These are phyloP conservation scores for Fraxinus velutina DNA, from an alignment of 305 asterid species.

Conservation along the genomic window DNA sequence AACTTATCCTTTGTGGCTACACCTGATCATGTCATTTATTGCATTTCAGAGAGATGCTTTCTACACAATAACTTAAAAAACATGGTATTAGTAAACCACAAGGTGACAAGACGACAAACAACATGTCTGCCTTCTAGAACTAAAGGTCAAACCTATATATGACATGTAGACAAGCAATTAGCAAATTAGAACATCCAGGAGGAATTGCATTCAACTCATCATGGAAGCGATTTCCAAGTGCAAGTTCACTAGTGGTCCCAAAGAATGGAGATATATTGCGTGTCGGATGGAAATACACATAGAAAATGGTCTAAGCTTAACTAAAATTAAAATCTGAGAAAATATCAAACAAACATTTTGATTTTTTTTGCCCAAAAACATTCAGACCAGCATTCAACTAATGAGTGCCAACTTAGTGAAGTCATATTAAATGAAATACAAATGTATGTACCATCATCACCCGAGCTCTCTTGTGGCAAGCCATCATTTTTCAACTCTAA, in stretches of 20 bases:
- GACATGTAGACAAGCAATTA: background rate
- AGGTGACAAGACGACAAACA: background rate
- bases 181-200: background rate
- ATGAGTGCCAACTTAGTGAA: slow-evolving; percentile 4
- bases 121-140: background rate
- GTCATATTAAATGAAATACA: background rate
- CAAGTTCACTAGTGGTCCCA: background rate
- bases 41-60: background rate
- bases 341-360: background rate
- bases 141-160: background rate
- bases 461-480: slow-evolving; percentile 30
- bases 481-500: slow-evolving; percentile 30
- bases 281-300: background rate
- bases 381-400: slow-evolving; percentile 6
- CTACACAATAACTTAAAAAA: background rate
- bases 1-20: background rate
- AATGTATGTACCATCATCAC: slow-evolving; percentile 48
- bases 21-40: background rate
- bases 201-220: background rate
- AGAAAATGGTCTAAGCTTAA: background rate
- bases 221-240: background rate
- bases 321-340: background rate
- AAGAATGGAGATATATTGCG: background rate
- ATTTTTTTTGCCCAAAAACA: background rate
- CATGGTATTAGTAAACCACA: background rate